Evolutionary conservation across 805 yeast genomes (phyloP), one percentile per base, ranked within the genome.

Genomic region (Candida koratica): DNA sequence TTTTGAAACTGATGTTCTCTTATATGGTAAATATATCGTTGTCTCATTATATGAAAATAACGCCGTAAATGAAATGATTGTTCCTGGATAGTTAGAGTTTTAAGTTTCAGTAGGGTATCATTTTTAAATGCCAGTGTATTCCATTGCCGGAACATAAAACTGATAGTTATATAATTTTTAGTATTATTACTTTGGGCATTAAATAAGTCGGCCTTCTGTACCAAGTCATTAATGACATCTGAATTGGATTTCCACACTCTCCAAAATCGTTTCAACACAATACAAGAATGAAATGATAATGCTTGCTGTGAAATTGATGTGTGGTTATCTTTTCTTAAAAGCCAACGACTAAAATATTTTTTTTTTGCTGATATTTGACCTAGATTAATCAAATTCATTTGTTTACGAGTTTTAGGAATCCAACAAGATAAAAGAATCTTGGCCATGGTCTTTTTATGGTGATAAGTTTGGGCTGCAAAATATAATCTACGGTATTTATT

Each of bases 51-150:
- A 1, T 31, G 17, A 20, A 58, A 47, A 19, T 29, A 44, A 19
- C 40, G 46, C 8, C 22, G 34, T 17, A 38, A 23, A 5, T 49
- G 16, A 24, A 51, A 48, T 1, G 26, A 20, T 12, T 43, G 39
- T 26, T 58, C 58, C n/a, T 28, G n/a, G 7, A 36, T 6, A n/a
- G 32, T 17, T 4, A 42, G 35, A 6, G 5, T 10, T 20, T 29
- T 36, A 23, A 42, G 35, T 24, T 32, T 38, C 5, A 10, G 12
- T 11, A 23, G 16, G 6, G 20, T 9, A 11, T 22, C 27, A 22
- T 31, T 10, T 10, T 24, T 20, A 12, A 28, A 28, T 2, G 25
- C 28, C 10, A 16, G 29, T 4, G 26, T 11, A 11, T 22, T 14
- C 41, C 41, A 38, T 18, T 33, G 6, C 5, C 29, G 16, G 17